These are phyloP conservation scores for Xylaria hypoxylon DNA, from an alignment of 2,329 filamentous ascomycete species.

Conservation along the genomic window DNA sequence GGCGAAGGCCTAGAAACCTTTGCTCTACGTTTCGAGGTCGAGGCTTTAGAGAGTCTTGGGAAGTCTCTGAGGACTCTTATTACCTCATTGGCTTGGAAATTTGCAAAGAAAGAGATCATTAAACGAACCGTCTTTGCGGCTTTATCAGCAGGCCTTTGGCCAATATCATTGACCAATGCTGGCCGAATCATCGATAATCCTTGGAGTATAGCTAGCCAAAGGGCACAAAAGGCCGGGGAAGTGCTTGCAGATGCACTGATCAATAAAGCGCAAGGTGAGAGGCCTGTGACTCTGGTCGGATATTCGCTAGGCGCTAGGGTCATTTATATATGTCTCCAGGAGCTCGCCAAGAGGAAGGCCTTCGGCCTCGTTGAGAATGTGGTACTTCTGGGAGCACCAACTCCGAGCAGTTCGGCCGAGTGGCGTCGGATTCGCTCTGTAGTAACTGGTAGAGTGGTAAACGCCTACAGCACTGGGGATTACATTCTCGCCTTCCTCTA, in stretches of 20 bases:
- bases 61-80: conserved; percentile 82
- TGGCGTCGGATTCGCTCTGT: conserved; percentile 85
- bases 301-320: conserved; percentile 85
- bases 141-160: conserved; percentile 71
- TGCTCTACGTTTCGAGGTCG: conserved; percentile 84
- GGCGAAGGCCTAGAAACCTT: conserved; percentile 79
- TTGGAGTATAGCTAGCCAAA: conserved; percentile 79
- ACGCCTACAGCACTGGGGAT: conserved; percentile 88
- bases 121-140: conserved; percentile 65
- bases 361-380: conserved; percentile 88
- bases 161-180: conserved; percentile 72
- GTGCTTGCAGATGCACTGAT: conserved; percentile 85
- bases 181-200: conserved; percentile 84
- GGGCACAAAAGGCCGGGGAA: conserved; percentile 78
- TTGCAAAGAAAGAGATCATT: conserved; percentile 68
- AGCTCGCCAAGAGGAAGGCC: conserved; percentile 79
- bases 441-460: conserved; percentile 84
- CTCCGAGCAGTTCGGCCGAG: conserved; percentile 75
- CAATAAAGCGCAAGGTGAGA: conserved; percentile 84
- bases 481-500: conserved; percentile 91
- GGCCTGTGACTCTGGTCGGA: conserved; percentile 82
- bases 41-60: conserved; percentile 81
- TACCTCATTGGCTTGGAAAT: conserved; percentile 83
- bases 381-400: conserved; percentile 84
- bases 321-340: conserved; percentile 83